Percentiles rank a stretch among this genome's conserved stretches.
These are phyloP conservation scores for Phaeosphaeria sp. DNA, from an alignment of 2,329 filamentous ascomycete species.

Conservation along the genomic window DNA sequence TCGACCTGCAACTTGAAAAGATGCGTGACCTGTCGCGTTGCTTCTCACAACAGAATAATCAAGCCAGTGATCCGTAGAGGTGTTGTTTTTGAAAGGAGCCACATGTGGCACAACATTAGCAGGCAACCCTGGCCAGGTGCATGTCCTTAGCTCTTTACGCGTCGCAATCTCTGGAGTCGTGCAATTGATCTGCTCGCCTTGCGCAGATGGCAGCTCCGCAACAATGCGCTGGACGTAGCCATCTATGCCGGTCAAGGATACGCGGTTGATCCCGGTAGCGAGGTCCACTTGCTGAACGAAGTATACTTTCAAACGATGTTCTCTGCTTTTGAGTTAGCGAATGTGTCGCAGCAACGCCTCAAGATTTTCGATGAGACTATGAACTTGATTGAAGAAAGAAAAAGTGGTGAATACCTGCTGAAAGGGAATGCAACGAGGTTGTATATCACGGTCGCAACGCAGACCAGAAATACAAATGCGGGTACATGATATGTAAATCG, in stretches of 20 bases:
- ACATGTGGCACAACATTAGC: constrained; percentile 66
- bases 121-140: constrained; percentile 72
- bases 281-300: constrained; percentile 85
- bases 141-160: constrained; percentile 64
- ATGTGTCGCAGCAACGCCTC: not conserved
- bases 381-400: not conserved
- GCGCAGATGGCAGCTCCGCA: constrained; percentile 71
- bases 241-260: constrained; percentile 57
- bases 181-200: constrained; percentile 61
- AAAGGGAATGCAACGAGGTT: constrained; percentile 90
- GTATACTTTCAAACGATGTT: constrained; percentile 82
- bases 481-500: constrained; percentile 85
- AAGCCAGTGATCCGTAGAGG: constrained; percentile 61
- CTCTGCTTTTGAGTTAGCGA: constrained; percentile 38
- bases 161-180: constrained; percentile 49
- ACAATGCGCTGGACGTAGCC: constrained; percentile 63
- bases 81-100: constrained; percentile 31
- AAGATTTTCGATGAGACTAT: not conserved
- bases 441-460: constrained; percentile 79
- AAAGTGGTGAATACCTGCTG: constrained; percentile 54
- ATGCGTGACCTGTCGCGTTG: constrained; percentile 60
- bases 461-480: constrained; percentile 74
- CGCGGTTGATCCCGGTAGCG: constrained; percentile 70
- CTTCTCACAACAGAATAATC: constrained; percentile 65
- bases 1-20: constrained; percentile 70